A percentile compares a stretch with the other conserved stretches of the same genome.
Evolutionary conservation across 441 rosid species (phyloP).

Genomic region (Bocquillonia castaneifolia): DNA sequence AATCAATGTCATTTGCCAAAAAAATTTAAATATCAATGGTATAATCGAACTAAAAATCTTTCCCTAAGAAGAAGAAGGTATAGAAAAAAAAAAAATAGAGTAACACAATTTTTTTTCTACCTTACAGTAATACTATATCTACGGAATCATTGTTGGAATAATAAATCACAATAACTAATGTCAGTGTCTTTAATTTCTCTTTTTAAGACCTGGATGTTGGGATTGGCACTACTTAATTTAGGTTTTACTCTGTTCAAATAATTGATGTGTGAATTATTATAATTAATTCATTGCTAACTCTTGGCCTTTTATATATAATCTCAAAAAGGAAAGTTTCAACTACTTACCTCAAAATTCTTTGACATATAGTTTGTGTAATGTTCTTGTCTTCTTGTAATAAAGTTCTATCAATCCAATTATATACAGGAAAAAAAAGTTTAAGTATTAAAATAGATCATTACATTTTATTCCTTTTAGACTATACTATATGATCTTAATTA

Average conservation of each 20-base stretch:
- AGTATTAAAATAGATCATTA: background rate
- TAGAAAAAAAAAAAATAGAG: too few species aligned
- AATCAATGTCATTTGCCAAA: too few species aligned
- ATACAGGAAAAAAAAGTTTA: too few species aligned
- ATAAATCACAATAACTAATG: background rate
- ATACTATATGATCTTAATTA: background rate
- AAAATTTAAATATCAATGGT: too few species aligned
- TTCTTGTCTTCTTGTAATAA: constrained; percentile 22
- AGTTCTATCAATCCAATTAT: constrained; percentile 8
- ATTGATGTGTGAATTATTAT: constrained; percentile 3
- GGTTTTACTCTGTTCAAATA: background rate
- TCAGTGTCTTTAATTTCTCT: background rate
- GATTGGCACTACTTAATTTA: background rate
- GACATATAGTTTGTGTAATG: constrained; percentile 10
- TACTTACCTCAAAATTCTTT: constrained; percentile 16
- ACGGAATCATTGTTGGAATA: background rate
- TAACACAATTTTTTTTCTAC: too few species aligned
- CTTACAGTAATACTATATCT: background rate
- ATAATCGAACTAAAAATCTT: too few species aligned
- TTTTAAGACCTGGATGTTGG: constrained; percentile 1
- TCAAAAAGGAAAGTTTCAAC: constrained; percentile 20
- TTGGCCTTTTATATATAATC: constrained; percentile 1
- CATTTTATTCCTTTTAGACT: background rate
- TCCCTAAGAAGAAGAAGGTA: too few species aligned
- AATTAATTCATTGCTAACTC: background rate